These are phyloP conservation scores for Phytopythium boreale DNA, from an alignment of 352 stramenopile genomes.

Conservation along the genomic window DNA sequence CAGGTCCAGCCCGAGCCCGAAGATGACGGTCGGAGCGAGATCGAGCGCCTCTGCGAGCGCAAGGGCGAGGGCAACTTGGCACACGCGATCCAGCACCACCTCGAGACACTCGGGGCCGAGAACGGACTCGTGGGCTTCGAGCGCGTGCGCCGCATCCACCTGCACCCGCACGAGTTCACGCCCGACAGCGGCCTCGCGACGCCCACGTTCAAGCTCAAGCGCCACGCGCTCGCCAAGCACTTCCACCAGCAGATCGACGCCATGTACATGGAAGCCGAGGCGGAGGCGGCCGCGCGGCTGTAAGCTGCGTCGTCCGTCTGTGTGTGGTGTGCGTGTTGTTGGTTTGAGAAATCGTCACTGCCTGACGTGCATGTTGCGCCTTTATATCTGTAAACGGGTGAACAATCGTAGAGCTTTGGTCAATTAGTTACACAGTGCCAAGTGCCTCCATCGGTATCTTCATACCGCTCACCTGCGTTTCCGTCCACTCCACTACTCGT, in stretches of 20 bases:
- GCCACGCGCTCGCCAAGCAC: constrained; percentile 56
- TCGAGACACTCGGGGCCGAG: constrained; percentile 40
- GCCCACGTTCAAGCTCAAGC: constrained; percentile 96
- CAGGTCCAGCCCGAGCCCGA: constrained; percentile 20
- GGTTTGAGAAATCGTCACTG: background rate
- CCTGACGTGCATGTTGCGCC: no score
- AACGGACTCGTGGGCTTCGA: constrained; percentile 89
- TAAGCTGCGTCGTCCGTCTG: background rate
- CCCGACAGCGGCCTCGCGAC: constrained; percentile 92
- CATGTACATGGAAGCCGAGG: constrained; percentile 40
- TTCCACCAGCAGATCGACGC: constrained; percentile 46
- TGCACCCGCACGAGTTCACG: constrained; percentile 86
- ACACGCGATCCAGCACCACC: constrained; percentile 26
- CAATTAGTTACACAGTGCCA: no score
- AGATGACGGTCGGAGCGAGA: constrained; percentile 9
- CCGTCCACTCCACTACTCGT: background rate
- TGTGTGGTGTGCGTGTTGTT: background rate
- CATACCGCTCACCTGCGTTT: background rate
- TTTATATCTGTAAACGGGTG: background rate
- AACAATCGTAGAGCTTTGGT: background rate
- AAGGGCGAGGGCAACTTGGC: constrained; percentile 29
- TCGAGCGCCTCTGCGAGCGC: constrained; percentile 22
- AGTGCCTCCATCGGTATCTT: no score
- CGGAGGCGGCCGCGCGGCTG: background rate
- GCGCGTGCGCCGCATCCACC: constrained; percentile 84